Conservation (phyloP, 1,284 basidiomycete genomes). For the Wolfiporia cocos region DNA sequence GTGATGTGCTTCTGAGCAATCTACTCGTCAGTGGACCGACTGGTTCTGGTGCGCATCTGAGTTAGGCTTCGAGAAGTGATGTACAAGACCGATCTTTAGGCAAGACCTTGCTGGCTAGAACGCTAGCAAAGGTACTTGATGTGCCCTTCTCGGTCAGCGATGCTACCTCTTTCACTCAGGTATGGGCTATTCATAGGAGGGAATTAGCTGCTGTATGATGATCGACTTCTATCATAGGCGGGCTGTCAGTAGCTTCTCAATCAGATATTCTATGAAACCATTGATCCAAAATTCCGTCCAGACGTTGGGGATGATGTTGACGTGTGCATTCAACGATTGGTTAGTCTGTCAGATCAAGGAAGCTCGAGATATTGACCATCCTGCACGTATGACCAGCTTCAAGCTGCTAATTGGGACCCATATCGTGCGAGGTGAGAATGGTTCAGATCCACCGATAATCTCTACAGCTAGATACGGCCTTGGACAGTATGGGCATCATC, state of each 20-base stretch:
- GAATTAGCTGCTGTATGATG: slow-evolving; percentile 6
- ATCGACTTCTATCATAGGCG: slow-evolving; percentile 40
- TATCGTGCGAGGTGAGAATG: slow-evolving; percentile 56
- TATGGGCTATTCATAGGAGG: slow-evolving; percentile 22
- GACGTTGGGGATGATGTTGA: slow-evolving; percentile 96
- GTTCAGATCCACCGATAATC: too few relatives aligned
- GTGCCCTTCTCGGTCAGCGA: slow-evolving; percentile 89
- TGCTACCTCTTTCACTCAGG: slow-evolving; percentile 81
- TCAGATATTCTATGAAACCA: background rate
- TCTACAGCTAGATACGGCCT: too few relatives aligned
- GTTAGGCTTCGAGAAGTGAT: slow-evolving; percentile 23
- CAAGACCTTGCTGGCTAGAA: slow-evolving; percentile 84
- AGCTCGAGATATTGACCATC: background rate
- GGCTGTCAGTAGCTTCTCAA: slow-evolving; percentile 53
- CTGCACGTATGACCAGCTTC: slow-evolving; percentile 41
- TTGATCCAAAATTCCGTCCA: slow-evolving; percentile 24
- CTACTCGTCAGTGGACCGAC: slow-evolving; percentile 60
- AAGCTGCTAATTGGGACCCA: slow-evolving; percentile 87
- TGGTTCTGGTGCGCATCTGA: slow-evolving; percentile 55
- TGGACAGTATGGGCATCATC: slow-evolving; percentile 77
- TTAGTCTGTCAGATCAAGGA: slow-evolving; percentile 25
- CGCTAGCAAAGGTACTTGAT: slow-evolving; percentile 80
- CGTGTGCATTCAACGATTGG: slow-evolving; percentile 79
- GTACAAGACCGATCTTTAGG: slow-evolving; percentile 39
- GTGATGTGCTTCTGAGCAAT: background rate